A percentile compares a stretch with the other conserved stretches of the same genome.
Evolutionary conservation across 768 basidiomycete genomes (phyloP).

Genomic region (Mrakia frigida): DNA sequence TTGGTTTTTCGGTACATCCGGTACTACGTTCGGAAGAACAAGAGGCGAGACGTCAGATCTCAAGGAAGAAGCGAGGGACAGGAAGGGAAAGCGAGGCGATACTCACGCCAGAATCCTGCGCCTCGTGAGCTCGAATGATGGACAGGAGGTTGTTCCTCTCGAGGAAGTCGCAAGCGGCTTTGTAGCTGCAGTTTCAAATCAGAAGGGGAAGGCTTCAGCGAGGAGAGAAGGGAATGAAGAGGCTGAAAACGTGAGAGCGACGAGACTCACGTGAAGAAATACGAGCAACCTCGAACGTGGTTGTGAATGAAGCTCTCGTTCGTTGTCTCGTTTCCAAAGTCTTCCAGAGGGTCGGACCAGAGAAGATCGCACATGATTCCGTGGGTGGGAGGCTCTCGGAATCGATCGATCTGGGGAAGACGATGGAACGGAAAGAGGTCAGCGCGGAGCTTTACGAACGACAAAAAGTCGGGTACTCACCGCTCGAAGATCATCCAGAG

Average conservation of each 20-base stretch:
- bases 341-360: conserved; percentile 97
- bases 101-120: conserved; percentile 60
- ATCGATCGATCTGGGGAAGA: conserved; percentile 74
- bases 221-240: neutral
- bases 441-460: neutral
- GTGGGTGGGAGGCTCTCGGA: conserved; percentile 94
- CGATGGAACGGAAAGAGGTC: neutral
- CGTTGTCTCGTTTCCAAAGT: conserved; percentile 89
- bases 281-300: conserved; percentile 93
- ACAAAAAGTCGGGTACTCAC: conserved; percentile 60
- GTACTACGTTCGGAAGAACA: conserved; percentile 46
- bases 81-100: neutral
- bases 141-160: conserved; percentile 94
- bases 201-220: neutral
- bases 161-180: conserved; percentile 93
- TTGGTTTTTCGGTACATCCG: conserved; percentile 99
- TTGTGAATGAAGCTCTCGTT: conserved; percentile 89
- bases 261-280: conserved; percentile 80
- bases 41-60: no score
- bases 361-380: conserved; percentile 98
- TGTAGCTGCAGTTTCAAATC: conserved; percentile 57
- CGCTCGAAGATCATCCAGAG: conserved; percentile 84
- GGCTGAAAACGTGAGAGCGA: neutral
- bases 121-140: conserved; percentile 96
- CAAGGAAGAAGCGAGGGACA: neutral